These are phyloP conservation scores for Acanthamoeba culbertsoni DNA, from an alignment of 208 protist species.

Conservation along the genomic window DNA sequence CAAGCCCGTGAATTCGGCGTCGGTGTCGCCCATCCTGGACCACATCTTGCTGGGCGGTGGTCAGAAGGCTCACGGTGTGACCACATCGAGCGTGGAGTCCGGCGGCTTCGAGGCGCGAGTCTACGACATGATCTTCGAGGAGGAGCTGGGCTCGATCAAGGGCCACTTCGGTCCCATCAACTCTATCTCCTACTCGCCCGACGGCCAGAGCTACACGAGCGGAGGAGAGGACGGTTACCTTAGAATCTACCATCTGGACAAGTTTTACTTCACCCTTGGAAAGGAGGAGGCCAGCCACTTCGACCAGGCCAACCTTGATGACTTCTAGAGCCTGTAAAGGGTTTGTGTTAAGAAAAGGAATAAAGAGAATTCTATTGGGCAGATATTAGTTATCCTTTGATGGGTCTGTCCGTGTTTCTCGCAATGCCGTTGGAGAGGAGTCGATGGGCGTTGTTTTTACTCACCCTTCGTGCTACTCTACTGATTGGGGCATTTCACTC, in stretches of 20 bases:
- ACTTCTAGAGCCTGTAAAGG: not conserved
- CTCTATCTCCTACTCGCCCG: constrained; percentile 93
- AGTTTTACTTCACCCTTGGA: constrained; percentile 86
- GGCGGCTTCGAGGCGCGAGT: constrained; percentile 96
- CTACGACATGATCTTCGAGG: constrained; percentile 93
- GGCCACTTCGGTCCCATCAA: constrained; percentile 99
- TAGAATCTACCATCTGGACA: constrained; percentile 94
- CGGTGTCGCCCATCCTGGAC: constrained; percentile 89
- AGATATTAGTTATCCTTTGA: no score
- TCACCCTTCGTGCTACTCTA: no score
- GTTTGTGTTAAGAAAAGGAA: not conserved
- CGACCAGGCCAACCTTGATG: not conserved
- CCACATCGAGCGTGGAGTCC: constrained; percentile 87
- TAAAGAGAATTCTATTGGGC: no score
- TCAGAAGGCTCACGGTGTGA: constrained; percentile 95
- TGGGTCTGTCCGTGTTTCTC: no score
- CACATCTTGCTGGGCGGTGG: constrained; percentile 95
- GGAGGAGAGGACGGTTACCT: constrained; percentile 95
- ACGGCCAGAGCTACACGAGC: constrained; percentile 91
- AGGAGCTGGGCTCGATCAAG: constrained; percentile 93
- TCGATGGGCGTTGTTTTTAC: no score
- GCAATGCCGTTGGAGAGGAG: no score
- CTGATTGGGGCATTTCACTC: no score
- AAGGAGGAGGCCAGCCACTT: not conserved
- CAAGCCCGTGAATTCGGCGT: constrained; percentile 95